Percentiles rank a stretch among this genome's conserved stretches.
Conservation (phyloP, 257 asterid genomes). For the Ophiorrhiza pumila region DNA sequence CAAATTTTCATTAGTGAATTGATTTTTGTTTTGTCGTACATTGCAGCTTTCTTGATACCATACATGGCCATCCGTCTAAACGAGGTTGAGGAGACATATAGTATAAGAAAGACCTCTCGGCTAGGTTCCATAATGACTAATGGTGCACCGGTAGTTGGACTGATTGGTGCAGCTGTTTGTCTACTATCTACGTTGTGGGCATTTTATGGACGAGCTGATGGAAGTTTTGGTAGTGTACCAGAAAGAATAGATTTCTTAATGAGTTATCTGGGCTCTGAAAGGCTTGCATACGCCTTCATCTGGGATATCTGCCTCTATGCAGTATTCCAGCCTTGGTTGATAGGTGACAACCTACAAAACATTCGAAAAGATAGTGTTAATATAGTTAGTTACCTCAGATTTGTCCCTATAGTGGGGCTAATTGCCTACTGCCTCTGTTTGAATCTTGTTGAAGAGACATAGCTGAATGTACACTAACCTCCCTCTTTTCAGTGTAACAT, state of each 20-base stretch:
- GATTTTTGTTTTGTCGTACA: neutral
- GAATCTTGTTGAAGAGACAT: slow-evolving; percentile 38
- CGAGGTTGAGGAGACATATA: slow-evolving; percentile 25
- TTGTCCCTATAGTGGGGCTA: slow-evolving; percentile 74
- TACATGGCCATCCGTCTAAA: slow-evolving; percentile 91
- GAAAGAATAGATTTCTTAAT: slow-evolving; percentile 64
- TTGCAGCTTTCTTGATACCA: slow-evolving; percentile 88
- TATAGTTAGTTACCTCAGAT: slow-evolving; percentile 54
- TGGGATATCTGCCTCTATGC: slow-evolving; percentile 77
- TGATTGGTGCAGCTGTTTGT: slow-evolving; percentile 57
- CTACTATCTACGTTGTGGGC: slow-evolving; percentile 67
- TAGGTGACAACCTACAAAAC: slow-evolving; percentile 71
- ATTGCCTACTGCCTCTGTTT: slow-evolving; percentile 69
- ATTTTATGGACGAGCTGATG: slow-evolving; percentile 70
- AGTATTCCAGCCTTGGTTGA: slow-evolving; percentile 90
- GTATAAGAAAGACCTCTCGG: slow-evolving; percentile 45
- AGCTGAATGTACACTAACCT: slow-evolving; percentile 13
- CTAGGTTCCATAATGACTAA: slow-evolving; percentile 65
- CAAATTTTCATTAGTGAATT: neutral
- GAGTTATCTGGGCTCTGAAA: slow-evolving; percentile 66
- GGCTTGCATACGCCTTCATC: slow-evolving; percentile 90
- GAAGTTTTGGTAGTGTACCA: slow-evolving; percentile 47
- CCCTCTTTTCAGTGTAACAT: neutral
- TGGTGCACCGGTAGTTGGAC: slow-evolving; percentile 68
- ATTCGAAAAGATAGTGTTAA: slow-evolving; percentile 46